phyloP scores from a whole-genome alignment of 176 grass and related monocot species.

The Carex cristatella region DNA sequence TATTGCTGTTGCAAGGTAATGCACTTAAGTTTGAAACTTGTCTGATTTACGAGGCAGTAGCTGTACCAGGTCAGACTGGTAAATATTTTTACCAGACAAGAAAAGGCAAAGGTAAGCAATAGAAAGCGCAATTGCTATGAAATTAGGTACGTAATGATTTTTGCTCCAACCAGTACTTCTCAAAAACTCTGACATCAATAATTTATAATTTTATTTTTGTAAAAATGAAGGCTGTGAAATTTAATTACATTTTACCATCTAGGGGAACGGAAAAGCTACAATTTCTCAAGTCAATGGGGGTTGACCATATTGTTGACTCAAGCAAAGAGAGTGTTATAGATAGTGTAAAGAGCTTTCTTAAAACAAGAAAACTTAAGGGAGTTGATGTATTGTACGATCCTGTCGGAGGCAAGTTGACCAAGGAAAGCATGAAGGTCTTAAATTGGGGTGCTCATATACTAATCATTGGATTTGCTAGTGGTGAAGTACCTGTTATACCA shows the following conservation, averaged over 20 bases:
- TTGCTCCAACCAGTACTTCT: neutral
- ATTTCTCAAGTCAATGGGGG: constrained; percentile 80
- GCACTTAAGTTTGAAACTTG: neutral
- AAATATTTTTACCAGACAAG: neutral
- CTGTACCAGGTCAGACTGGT: neutral
- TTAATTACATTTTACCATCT: constrained; percentile 9
- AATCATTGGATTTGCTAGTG: constrained; percentile 94
- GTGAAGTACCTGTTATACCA: constrained; percentile 78
- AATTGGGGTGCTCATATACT: constrained; percentile 94
- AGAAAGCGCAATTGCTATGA: neutral
- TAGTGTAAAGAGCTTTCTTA: constrained; percentile 77
- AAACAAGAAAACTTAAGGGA: constrained; percentile 65
- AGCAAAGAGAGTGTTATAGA: constrained; percentile 69
- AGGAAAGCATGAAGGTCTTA: constrained; percentile 93
- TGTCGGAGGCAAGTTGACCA: constrained; percentile 82
- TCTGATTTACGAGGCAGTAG: neutral
- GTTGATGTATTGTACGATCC: constrained; percentile 96
- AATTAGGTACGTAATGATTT: neutral
- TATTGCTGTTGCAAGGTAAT: constrained; percentile 87
- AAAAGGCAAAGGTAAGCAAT: neutral
- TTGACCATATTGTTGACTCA: constrained; percentile 78
- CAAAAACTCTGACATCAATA: neutral
- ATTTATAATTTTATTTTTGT: neutral
- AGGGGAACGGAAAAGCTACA: constrained; percentile 70
- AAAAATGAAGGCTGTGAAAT: neutral